phyloP scores from a whole-genome alignment of 2,329 filamentous ascomycete species.

The Magnaporthiopsis poae region DNA sequence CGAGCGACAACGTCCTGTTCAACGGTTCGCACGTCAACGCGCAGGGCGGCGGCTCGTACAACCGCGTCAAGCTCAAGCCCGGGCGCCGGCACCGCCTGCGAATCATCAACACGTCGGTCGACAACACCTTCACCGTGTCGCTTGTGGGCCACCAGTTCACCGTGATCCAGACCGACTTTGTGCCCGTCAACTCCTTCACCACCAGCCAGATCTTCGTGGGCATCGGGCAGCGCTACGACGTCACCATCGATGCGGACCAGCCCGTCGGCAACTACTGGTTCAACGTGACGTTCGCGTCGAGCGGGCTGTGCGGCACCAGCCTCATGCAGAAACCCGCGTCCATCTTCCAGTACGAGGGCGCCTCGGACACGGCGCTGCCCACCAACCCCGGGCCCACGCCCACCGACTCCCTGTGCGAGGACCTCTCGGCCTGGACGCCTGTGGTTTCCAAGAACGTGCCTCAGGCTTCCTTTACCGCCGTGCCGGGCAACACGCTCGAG shows the following conservation, averaged over 20 bases:
- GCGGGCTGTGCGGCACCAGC: slow-evolving; percentile 15
- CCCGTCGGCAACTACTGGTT: slow-evolving; percentile 17
- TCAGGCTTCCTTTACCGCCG: slow-evolving; percentile 10
- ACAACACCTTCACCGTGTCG: slow-evolving; percentile 38
- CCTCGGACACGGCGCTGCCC: slow-evolving; percentile 20
- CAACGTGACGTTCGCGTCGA: slow-evolving; percentile 18
- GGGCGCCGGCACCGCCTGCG: slow-evolving; percentile 37
- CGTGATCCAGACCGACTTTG: slow-evolving; percentile 42
- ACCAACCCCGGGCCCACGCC: slow-evolving; percentile 20
- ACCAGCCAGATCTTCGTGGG: slow-evolving; percentile 40
- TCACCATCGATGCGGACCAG: slow-evolving; percentile 32
- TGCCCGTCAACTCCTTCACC: slow-evolving; percentile 38
- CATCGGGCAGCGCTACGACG: slow-evolving; percentile 37
- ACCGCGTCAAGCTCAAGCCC: slow-evolving; percentile 23
- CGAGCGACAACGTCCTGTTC: slow-evolving; percentile 30
- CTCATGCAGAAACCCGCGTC: slow-evolving; percentile 22
- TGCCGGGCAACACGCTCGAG: slow-evolving; percentile 11
- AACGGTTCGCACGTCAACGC: slow-evolving; percentile 30
- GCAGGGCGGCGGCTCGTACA: slow-evolving; percentile 19
- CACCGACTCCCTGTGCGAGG: slow-evolving; percentile 14
- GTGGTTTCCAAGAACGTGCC: slow-evolving; percentile 14
- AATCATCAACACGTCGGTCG: slow-evolving; percentile 39
- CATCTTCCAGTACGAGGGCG: slow-evolving; percentile 29
- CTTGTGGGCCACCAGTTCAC: slow-evolving; percentile 37
- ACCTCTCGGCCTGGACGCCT: slow-evolving; percentile 13